These are phyloP conservation scores for Aspergillus sp. DNA, from an alignment of 2,329 filamentous ascomycete genomes.

Conservation along the genomic window DNA sequence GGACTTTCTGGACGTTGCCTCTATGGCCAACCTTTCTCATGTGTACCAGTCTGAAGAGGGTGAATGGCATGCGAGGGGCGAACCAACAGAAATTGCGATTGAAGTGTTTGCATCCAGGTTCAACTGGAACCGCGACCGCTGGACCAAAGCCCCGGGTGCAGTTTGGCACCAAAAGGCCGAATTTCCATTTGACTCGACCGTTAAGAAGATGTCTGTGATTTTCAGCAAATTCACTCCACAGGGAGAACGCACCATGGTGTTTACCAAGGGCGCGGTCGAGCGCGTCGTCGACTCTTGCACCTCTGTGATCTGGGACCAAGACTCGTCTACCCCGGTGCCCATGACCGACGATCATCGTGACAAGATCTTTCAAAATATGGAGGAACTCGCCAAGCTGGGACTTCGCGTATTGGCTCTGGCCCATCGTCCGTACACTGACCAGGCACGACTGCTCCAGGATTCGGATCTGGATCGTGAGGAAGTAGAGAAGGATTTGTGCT, in stretches of 20 bases:
- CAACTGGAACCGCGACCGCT: slow-evolving; percentile 51
- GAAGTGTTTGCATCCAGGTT: slow-evolving; percentile 67
- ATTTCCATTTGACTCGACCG: slow-evolving; percentile 65
- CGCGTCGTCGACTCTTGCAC: slow-evolving; percentile 59
- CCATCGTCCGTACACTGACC: slow-evolving; percentile 20
- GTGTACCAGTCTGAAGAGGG: slow-evolving; percentile 51
- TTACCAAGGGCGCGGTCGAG: slow-evolving; percentile 54
- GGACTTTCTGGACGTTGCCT: slow-evolving; percentile 56
- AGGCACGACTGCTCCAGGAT: slow-evolving; percentile 8
- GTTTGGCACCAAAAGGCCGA: slow-evolving; percentile 57
- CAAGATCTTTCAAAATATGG: slow-evolving; percentile 61
- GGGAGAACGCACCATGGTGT: slow-evolving; percentile 20
- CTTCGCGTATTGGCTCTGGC: slow-evolving; percentile 65
- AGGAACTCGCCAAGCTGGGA: slow-evolving; percentile 57
- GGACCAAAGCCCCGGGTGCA: slow-evolving; percentile 43
- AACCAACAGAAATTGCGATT: slow-evolving; percentile 66
- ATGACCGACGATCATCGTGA: slow-evolving; percentile 51
- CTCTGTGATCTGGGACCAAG: slow-evolving; percentile 41
- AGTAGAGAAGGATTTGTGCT: slow-evolving; percentile 62
- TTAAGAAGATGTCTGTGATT: slow-evolving; percentile 70
- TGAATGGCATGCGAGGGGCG: slow-evolving; percentile 58
- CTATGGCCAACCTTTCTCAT: slow-evolving; percentile 59
- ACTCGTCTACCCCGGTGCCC: slow-evolving; percentile 28
- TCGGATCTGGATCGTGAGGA: slow-evolving; percentile 49
- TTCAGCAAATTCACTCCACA: slow-evolving; percentile 34